Percentiles rank a stretch among this genome's conserved stretches.
phyloP scores from a whole-genome alignment of 257 asterid species.

The Knoxia roxburghii region DNA sequence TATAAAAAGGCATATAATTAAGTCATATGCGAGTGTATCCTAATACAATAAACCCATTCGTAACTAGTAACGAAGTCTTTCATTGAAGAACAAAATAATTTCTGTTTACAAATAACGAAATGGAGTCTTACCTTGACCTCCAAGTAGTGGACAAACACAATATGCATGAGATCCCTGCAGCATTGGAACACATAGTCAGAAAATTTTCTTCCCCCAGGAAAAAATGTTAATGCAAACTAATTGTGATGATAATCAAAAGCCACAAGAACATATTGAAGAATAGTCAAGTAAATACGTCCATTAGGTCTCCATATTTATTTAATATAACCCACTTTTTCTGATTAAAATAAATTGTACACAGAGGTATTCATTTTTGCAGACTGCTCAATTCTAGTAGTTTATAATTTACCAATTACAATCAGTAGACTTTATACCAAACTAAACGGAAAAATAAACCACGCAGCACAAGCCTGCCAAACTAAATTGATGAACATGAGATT shows the following conservation, averaged over 20 bases:
- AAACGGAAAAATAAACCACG: background rate
- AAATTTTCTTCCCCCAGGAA: background rate
- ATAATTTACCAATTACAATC: background rate
- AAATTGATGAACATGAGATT: background rate
- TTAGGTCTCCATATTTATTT: background rate
- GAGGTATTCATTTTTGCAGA: background rate
- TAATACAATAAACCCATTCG: background rate
- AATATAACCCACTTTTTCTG: background rate
- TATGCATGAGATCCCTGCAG: conserved; percentile 96
- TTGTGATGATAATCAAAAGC: background rate
- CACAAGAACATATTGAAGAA: background rate
- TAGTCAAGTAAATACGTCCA: too few species aligned
- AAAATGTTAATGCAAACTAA: background rate
- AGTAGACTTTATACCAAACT: background rate
- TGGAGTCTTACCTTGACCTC: conserved; percentile 78
- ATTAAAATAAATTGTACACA: background rate
- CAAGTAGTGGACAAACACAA: conserved; percentile 96
- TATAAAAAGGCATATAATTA: background rate
- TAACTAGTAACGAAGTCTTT: background rate
- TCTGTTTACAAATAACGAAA: background rate
- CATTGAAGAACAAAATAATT: background rate
- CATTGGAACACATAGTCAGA: conserved; percentile 32
- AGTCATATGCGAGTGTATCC: too few species aligned
- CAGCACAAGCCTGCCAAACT: background rate
- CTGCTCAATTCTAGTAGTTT: background rate